Evolutionary conservation across 2,329 filamentous ascomycete genomes (phyloP), one percentile per base, ranked within the genome.

Genomic region (Trematosphaeria pertusa): DNA sequence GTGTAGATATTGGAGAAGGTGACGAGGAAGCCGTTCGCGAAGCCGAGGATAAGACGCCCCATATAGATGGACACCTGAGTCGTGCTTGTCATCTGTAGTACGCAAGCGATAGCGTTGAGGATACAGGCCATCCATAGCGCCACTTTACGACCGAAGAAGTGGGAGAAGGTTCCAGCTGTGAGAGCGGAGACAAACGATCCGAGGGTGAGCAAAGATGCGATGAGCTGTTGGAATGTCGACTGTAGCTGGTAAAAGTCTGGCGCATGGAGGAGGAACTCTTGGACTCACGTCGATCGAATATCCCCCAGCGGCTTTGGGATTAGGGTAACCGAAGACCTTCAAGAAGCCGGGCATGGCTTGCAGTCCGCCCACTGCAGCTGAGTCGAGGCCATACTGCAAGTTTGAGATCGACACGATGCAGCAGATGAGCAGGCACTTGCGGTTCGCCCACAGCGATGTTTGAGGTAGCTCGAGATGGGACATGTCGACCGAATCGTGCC

Each of bases 351-450:
- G 78, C 77, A 80, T 80, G 3, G 77, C 77, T 15, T 33, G 24
- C 22, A 39, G 17, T 37, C 73, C 75, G 7, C 73, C 74, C 0
- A 81, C 69, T 6, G 74, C 73, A 2, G 75, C 73, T 9, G 71
- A 75, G 58, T 81, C 78, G 5, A 81, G 72, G 2, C 78, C 78
- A 59, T 81, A 81, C 54, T 82, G 78, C 71, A 80, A 78, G 50
- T 77, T 80, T 4, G 77, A 76, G 21, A 77, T 67, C 4, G 77
- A 73, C 6, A 80, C 75, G 11, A 73, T 65, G 36, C 70, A 73
- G 58, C 77, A 79, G 48, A 79, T 75, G 8, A 70, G 32, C 10
- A 80, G 65, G 46, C 77, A 79, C 72, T 75, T 79, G 41, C 70
- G 51, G 49, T 79, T 64, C 12, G 55, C 46, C 56, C 58, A 65